Evolutionary conservation across 1,139 yeast species (phyloP).

Genomic region (Nakaseomyces kungkrabaensis): DNA sequence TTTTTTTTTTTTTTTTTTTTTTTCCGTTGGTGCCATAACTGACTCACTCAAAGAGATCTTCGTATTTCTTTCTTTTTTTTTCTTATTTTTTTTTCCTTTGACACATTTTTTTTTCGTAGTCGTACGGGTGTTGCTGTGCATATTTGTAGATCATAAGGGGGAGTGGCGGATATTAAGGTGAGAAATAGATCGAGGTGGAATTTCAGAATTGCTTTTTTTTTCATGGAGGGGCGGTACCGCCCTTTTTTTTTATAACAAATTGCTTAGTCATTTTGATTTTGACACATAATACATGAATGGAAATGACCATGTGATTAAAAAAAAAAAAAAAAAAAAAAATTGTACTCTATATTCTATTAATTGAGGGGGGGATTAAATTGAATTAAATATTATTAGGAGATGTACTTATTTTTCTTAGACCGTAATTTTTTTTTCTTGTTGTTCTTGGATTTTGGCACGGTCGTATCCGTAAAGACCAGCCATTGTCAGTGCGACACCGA

Average conservation of each 20-base stretch:
- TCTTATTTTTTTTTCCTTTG: neutral
- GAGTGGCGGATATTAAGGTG: neutral
- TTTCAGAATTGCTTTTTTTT: too few relatives aligned
- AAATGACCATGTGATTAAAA: too few relatives aligned
- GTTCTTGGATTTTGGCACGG: slow-evolving; percentile 1
- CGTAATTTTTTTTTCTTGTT: neutral
- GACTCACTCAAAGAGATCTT: neutral
- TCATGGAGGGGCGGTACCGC: neutral
- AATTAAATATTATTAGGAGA: neutral
- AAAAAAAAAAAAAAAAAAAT: too few relatives aligned
- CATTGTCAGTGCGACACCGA: slow-evolving; percentile 64
- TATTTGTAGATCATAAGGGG: too few relatives aligned
- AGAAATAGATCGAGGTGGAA: neutral
- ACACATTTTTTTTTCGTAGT: neutral
- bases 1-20: too few relatives aligned
- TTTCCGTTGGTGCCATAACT: neutral
- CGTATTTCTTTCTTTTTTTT: neutral
- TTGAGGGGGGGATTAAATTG: neutral
- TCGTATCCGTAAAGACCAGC: slow-evolving; percentile 60
- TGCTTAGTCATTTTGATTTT: neutral
- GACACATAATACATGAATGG: neutral
- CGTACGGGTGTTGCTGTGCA: neutral
- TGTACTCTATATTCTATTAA: too few relatives aligned
- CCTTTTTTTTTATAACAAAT: neutral
- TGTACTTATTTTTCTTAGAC: neutral